Evolutionary conservation across 495 filamentous ascomycete species (phyloP), one percentile per base, ranked within the genome.

Genomic region (Penicillium pulvis): DNA sequence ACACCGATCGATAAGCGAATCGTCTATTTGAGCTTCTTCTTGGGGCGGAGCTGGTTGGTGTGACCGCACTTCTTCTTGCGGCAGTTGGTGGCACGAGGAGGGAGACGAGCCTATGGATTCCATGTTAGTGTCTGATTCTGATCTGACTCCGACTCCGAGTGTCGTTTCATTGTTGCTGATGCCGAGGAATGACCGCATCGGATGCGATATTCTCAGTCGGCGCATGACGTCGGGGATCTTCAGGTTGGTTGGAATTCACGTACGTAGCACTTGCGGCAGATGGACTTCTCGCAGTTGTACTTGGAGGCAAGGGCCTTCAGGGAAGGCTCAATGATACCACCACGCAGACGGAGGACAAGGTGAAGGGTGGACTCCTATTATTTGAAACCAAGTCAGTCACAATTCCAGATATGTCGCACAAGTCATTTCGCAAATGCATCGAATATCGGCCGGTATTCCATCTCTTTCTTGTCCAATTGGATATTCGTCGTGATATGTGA

Each of bases 241-340:
- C 33, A 39, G 33, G 12, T 36, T 30, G 36, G 63, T 59, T 51
- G 20, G 11, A 42, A 35, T 54, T 14, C 50, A 87, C 87, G 66
- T 84, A 92, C 90, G 79, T 97, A 97, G 88, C 93, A 98, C 87
- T 98, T 97, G 83, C 94, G 93, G 90, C 94, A 98, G 80, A 98
- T 96, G 87, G 90, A 90, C 90, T 98, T 98, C 62, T 98, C 94
- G 89, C 93, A 97, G 85, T 98, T 98, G 87, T 92, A 98, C 85
- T 97, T 97, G 82, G 86, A 90, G 65, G 94, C 94, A 63, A 98
- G 88, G 59, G 92, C 95, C 87, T 98, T 98, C 70, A 98, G 86
- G 68, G 92, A 96, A 70, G 94, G 94, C 85, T 98, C 94, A 73
- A 98, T 98, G 83, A 98, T 93, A 82, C 94, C 94, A 81, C 94